Base-by-base conservation (phyloP, 73 alveolate species). In the Effrenium voratum region DNA sequence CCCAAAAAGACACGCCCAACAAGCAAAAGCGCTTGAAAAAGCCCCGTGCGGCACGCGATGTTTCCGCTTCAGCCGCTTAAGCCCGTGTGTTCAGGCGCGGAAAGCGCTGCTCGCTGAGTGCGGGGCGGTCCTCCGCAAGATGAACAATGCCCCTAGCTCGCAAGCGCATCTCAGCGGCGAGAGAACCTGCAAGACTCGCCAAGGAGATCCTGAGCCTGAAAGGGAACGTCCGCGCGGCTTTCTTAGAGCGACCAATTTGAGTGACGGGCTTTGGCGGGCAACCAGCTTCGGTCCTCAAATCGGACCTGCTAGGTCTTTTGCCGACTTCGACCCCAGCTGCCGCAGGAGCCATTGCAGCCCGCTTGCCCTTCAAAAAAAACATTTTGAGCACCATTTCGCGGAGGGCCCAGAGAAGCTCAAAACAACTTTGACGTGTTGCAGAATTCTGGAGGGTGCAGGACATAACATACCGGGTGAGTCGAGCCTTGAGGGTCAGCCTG, bases 261-360 rank as follows among this genome's bases (percentile, higher is more conserved):
- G n/a, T 16, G 79, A 26, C 40, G 43, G 30, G 40, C n/a, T 30
- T 30, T 26, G 79, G 15, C 40, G 40, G 10, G 40, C 40, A 8
- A 52, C 26, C 63, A 52, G 8, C 8, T 52, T 8, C n/a, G n/a
- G n/a, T n/a, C n/a, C n/a, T n/a, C n/a, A n/a, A n/a, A n/a, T n/a
- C n/a, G n/a, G n/a, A n/a, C n/a, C n/a, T n/a, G n/a, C n/a, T n/a
- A 82, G 92, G 92, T 82, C 75, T 82, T 82, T 34, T 82, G 92
- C 49, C 38, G 92, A 5, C 92, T 49, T 5, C 92, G 92, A 2
- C 92, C 92, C 13, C 72, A 73, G 49, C 73, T 82, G 19, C 40
- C 92, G 16, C 92, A 82, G 92, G 92, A 26, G 41, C 24, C 26
- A n/a, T n/a, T n/a, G n/a, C n/a, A n/a, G n/a, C n/a, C n/a, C n/a